Conservation (phyloP, 2,329 filamentous ascomycete genomes). For the Juglanconis sp. region DNA sequence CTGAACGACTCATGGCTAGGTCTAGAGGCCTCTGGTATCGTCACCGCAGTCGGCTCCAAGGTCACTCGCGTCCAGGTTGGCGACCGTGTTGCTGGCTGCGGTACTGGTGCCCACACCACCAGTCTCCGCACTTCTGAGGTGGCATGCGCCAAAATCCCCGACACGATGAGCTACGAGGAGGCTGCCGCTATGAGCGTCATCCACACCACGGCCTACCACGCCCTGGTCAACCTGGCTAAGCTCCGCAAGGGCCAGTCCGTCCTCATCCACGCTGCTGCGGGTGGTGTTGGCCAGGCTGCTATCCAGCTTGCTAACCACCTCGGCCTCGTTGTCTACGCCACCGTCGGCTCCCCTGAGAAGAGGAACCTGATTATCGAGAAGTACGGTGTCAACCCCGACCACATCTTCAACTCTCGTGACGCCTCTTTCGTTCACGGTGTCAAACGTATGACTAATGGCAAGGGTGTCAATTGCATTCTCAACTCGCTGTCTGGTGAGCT, state of each 20-base stretch:
- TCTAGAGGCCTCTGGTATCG: constrained; percentile 4
- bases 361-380: constrained; percentile 6
- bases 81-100: constrained; percentile 12
- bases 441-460: constrained; percentile 22
- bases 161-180: constrained; percentile 17
- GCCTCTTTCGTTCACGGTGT: constrained; percentile 27
- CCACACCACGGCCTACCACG: constrained; percentile 27
- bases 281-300: constrained; percentile 17
- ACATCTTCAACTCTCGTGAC: constrained; percentile 27
- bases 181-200: constrained; percentile 22
- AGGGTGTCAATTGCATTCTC: constrained; percentile 29
- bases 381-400: constrained; percentile 22
- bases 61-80: constrained; percentile 9
- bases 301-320: constrained; percentile 14
- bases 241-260: constrained; percentile 22
- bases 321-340: constrained; percentile 18
- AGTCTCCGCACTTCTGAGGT: constrained; percentile 4
- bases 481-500: constrained; percentile 30
- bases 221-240: constrained; percentile 23
- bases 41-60: constrained; percentile 6
- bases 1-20: constrained; percentile 17
- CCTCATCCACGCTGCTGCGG: constrained; percentile 26
- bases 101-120: constrained; percentile 12
- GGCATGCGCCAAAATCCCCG: constrained; percentile 16
- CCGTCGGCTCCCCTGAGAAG: constrained; percentile 15